A percentile compares a stretch with the other conserved stretches of the same genome.
Evolutionary conservation across 441 rosid genomes (phyloP).

Genomic region (Syzygium syzygioides): DNA sequence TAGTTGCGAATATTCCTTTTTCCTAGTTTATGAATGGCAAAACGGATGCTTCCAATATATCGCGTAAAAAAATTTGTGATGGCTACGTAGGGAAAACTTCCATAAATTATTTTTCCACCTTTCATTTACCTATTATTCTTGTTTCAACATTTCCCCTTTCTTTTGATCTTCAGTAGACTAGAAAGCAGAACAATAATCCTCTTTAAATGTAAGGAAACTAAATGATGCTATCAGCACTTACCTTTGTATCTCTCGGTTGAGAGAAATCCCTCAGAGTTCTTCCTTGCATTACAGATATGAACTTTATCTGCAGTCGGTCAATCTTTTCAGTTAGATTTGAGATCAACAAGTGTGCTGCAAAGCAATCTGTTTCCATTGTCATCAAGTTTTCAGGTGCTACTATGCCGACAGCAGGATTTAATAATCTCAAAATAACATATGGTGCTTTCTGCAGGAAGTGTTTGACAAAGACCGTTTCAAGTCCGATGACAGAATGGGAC

Average conservation of each 20-base stretch:
- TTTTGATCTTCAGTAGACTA: neutral
- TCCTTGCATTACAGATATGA: neutral
- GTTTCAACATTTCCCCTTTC: neutral
- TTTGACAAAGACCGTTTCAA: constrained; percentile 95
- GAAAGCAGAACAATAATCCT: neutral
- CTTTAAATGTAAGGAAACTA: neutral
- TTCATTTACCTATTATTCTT: neutral
- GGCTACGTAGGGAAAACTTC: neutral
- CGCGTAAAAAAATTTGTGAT: neutral
- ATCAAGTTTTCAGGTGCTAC: neutral
- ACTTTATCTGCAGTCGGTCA: neutral
- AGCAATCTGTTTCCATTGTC: neutral
- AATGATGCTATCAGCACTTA: neutral
- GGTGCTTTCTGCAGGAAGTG: constrained; percentile 61
- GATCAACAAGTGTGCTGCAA: neutral
- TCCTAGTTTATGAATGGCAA: neutral
- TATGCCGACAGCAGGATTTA: neutral
- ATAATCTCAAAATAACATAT: neutral
- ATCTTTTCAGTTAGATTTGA: neutral
- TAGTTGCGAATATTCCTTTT: neutral
- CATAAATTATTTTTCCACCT: neutral
- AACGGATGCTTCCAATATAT: neutral
- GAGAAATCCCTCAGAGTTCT: neutral
- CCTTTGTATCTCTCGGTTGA: neutral
- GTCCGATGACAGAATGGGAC: constrained; percentile 96